Evolutionary conservation across 225 moss, liverwort and hornwort genomes (phyloP).

Genomic region (Asterella californica): DNA sequence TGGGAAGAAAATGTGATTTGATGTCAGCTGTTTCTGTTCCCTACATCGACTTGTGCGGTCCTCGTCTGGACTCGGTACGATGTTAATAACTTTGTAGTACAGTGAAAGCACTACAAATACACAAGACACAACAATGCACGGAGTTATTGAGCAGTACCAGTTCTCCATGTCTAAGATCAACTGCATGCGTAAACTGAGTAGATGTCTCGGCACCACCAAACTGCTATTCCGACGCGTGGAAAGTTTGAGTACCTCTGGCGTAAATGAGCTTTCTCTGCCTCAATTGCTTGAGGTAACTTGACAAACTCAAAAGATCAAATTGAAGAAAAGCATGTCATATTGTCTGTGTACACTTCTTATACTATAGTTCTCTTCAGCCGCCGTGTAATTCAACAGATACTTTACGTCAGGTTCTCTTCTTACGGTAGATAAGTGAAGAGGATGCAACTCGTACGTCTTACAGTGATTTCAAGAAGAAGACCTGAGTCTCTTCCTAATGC

Average conservation of each 20-base stretch:
- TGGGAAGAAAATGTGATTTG: background rate
- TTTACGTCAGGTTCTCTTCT: background rate
- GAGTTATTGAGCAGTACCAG: background rate
- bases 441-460: background rate
- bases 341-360: background rate
- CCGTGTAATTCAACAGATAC: background rate
- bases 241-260: conserved; percentile 64
- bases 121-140: background rate
- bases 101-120: no score
- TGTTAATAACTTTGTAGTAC: no score
- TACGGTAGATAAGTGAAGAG: background rate
- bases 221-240: conserved; percentile 79
- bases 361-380: background rate
- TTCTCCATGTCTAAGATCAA: background rate
- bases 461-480: background rate
- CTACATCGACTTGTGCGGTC: background rate
- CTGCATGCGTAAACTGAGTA: conserved; percentile 22
- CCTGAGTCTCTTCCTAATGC: background rate
- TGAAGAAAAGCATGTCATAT: background rate
- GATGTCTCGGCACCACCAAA: conserved; percentile 53
- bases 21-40: background rate
- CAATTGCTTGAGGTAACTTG: conserved; percentile 36
- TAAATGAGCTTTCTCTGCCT: conserved; percentile 53
- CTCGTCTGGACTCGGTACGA: background rate
- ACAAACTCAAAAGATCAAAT: background rate